Base-by-base conservation (phyloP, 139 green algal genomes). In the Chlorella vulgaris region DNA sequence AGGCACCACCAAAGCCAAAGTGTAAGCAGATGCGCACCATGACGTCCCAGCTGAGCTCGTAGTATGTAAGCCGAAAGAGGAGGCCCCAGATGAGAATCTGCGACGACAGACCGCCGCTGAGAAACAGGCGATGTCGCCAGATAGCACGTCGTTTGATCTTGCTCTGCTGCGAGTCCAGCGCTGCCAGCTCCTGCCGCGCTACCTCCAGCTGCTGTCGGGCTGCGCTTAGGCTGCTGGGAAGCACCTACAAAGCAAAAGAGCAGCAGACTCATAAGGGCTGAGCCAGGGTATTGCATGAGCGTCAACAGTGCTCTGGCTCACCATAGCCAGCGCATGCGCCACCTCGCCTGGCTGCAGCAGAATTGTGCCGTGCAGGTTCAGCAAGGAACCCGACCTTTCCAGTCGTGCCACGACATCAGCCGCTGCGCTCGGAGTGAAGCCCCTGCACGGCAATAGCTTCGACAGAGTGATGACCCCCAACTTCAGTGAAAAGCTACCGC, bases 1-100 rank as follows among this genome's bases (percentile, higher is more conserved):
- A n/a, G 47, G 47, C 47, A 24, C 13, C 13, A 58, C 13, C 13
- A 58, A 58, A 24, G 47, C 47, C 47, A 58, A 58, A 58, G 10
- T 10, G 47, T 58, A 10, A 58, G 47, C 47, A 58, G 47, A 15
- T 10, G 15, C 47, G 47, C 47, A 58, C 47, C 73, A 79, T 79
- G 29, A 79, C 73, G 21, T 79, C 73, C 73, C 53, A 67, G n/a
- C 40, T 61, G 6, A 79, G 73, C 73, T 79, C 73, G 53, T 69
- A 79, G 36, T 39, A 79, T 6, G 73, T 79, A 3, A 79, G 73
- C 7, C 73, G 36, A 53, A 38, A 79, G 22, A 79, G 73, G 33
- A 79, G 53, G 29, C 26, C 35, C 73, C 73, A 79, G 26, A 79
- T 36, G 15, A 28, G 38, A 4, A 38, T n/a, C 36, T 79, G 73